A percentile compares a stretch with the other conserved stretches of the same genome.
phyloP scores from a whole-genome alignment of 2,329 filamentous ascomycete species.

The Aspergillus sp. region DNA sequence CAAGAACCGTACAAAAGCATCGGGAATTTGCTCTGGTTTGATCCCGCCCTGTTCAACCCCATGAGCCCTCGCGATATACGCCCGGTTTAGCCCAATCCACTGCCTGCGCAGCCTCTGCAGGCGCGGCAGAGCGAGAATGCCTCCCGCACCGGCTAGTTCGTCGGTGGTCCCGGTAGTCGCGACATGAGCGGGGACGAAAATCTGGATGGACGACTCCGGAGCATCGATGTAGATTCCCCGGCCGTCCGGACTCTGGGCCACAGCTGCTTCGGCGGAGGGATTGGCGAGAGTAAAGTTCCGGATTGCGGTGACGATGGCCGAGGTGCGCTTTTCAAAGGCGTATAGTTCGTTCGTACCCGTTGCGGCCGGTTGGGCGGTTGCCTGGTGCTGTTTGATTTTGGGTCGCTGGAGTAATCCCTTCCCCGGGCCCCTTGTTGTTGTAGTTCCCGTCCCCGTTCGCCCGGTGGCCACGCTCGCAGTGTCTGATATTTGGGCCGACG shows the following conservation, averaged over 20 bases:
- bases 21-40: constrained; percentile 26
- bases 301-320: constrained; percentile 33
- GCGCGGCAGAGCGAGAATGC: constrained; percentile 31
- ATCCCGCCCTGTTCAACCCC: constrained; percentile 25
- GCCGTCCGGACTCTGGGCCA: constrained; percentile 18
- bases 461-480: constrained; percentile 17
- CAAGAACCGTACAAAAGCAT: constrained; percentile 39
- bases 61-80: constrained; percentile 29
- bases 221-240: constrained; percentile 28
- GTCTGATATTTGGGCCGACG: constrained; percentile 13
- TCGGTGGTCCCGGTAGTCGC: constrained; percentile 31
- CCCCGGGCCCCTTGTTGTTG: constrained; percentile 11
- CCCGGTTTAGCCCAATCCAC: constrained; percentile 39
- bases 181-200: constrained; percentile 32
- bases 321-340: constrained; percentile 34
- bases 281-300: constrained; percentile 30
- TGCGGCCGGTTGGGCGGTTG: constrained; percentile 32
- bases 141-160: constrained; percentile 33
- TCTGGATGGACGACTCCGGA: constrained; percentile 17
- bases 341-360: constrained; percentile 35
- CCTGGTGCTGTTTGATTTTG: constrained; percentile 33
- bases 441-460: constrained; percentile 8
- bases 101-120: constrained; percentile 37
- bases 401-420: constrained; percentile 10
- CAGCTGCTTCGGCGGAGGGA: constrained; percentile 28